These are phyloP conservation scores for Chrysosporium keratinophilum DNA, from an alignment of 2,329 filamentous ascomycete species.

Conservation along the genomic window DNA sequence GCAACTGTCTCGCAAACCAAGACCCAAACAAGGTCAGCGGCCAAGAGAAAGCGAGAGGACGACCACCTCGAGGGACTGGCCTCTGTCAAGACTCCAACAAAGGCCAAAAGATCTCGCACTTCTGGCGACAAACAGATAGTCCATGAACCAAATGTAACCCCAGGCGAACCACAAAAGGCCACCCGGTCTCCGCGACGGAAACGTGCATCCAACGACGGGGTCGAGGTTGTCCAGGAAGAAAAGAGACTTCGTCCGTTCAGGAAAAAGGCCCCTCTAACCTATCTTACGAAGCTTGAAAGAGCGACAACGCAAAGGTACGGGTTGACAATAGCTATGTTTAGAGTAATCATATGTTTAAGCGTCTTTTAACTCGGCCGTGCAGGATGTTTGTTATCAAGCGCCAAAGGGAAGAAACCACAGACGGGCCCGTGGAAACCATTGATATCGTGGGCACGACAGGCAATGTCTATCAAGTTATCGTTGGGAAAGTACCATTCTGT, in stretches of 20 bases:
- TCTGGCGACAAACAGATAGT: neutral
- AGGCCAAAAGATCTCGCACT: neutral
- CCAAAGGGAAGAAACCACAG: constrained; percentile 34
- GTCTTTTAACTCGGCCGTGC: neutral
- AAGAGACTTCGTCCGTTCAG: constrained; percentile 37
- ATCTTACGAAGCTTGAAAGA: constrained; percentile 39
- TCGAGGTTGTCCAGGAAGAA: constrained; percentile 16
- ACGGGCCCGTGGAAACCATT: constrained; percentile 42
- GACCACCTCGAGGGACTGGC: neutral
- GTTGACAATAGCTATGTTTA: constrained; percentile 1
- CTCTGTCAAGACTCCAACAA: neutral
- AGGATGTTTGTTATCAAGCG: constrained; percentile 50
- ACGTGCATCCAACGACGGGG: neutral
- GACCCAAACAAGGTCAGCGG: neutral
- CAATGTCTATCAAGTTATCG: constrained; percentile 51
- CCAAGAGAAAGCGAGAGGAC: constrained; percentile 6
- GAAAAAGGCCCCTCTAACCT: constrained; percentile 37
- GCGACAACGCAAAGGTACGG: constrained; percentile 39
- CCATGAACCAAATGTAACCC: neutral
- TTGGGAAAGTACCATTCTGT: constrained; percentile 45
- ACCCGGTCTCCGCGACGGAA: neutral
- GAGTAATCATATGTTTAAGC: neutral
- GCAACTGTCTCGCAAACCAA: neutral
- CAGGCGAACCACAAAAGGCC: neutral
- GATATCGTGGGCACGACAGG: constrained; percentile 52